Conservation (phyloP, 2,329 filamentous ascomycete genomes). For the Cytospora piceae region DNA sequence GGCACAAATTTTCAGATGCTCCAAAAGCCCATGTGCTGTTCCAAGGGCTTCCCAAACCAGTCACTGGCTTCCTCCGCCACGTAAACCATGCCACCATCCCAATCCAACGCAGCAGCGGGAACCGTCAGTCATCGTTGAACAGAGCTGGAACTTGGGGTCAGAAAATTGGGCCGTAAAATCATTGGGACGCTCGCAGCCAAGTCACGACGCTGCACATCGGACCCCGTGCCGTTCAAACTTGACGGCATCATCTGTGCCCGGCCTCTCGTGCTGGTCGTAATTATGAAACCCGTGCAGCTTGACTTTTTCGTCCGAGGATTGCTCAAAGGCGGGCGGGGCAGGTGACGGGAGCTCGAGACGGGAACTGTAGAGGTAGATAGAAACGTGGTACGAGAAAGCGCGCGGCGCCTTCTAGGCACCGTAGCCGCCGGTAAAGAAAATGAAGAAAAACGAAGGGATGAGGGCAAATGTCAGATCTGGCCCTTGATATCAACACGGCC, state of each 20-base stretch:
- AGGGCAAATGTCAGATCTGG: slow-evolving; percentile 69
- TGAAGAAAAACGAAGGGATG: slow-evolving; percentile 21
- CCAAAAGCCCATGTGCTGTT: not conserved
- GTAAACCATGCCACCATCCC: not conserved
- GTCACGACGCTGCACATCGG: not conserved
- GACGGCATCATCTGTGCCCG: not conserved
- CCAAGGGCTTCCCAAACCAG: not conserved
- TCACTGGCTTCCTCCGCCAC: not conserved
- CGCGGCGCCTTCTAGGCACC: not conserved
- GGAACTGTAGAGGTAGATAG: not conserved
- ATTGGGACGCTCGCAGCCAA: not conserved
- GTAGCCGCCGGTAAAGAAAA: slow-evolving; percentile 6
- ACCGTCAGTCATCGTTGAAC: not conserved
- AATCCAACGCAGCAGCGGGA: not conserved
- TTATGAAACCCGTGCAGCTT: not conserved
- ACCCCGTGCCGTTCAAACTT: not conserved
- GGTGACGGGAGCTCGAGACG: not conserved
- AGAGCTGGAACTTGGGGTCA: slow-evolving; percentile 16
- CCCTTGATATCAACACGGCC: slow-evolving; percentile 94
- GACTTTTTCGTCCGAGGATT: not conserved
- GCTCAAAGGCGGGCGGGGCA: not conserved
- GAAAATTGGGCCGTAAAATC: slow-evolving; percentile 2
- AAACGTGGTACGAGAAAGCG: slow-evolving; percentile 17
- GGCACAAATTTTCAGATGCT: not conserved
- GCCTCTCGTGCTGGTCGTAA: not conserved